Base-by-base conservation (phyloP, 1,284 basidiomycete genomes). In the Ceratobasidium papillatum region DNA sequence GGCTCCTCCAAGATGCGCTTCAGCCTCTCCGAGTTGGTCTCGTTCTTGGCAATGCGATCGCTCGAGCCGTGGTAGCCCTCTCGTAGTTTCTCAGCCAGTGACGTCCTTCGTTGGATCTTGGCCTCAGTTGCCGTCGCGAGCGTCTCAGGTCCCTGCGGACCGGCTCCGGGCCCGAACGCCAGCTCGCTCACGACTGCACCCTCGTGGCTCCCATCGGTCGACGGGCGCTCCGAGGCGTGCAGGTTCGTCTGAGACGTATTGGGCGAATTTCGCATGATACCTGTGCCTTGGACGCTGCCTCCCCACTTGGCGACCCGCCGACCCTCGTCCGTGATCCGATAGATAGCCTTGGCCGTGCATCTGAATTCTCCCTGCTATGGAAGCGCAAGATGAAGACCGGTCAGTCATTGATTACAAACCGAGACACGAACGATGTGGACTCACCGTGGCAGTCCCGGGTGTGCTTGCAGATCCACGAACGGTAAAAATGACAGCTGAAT, bases 1-100 rank as follows among this genome's bases (percentile, higher is more conserved):
- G 96, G 94, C 79, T 99, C 96, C 78, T 98, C 96, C 30, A 99
- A 87, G 77, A 99, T 97, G 82, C 94, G 94, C 78, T 90, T 90
- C 66, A 99, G 86, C 61, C 96, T 91, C 76, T 96, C 95, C 11
- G 95, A 94, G 82, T 96, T 94, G 81, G 90, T 92, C 87, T 98
- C 93, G 84, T 95, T 68, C 65, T 93, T 81, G 80, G 77, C 77
- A 81, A 73, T 77, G 84, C 73, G 69, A 5, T 73, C 62, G 87
- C 86, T 30, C 84, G 86, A 7, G 51, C 41, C 82, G 62, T 88
- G 87, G 79, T 88, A 89, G 74, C 84, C 87, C 14, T 83, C 84
- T 75, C 90, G 90, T 76, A 93, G 83, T 80, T 87, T 91, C 83
- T 94, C 92, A 2, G 90, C 91, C 81, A 93, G 86, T 8, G 92